A percentile compares a stretch with the other conserved stretches of the same genome.
Conservation (phyloP, 2,329 filamentous ascomycete genomes). For the Colletotrichum magnum region DNA sequence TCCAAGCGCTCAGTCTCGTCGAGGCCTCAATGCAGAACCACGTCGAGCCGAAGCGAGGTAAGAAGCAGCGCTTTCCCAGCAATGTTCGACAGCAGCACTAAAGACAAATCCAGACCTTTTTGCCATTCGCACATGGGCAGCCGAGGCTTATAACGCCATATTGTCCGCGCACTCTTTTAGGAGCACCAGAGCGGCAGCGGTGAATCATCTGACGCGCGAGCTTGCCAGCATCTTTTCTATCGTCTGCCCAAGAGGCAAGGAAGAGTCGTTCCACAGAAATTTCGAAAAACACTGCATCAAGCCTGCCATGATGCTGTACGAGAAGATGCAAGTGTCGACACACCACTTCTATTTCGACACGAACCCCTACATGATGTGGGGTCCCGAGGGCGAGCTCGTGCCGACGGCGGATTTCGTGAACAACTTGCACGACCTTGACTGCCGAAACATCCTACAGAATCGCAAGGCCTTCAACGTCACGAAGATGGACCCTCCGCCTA, state of each 20-base stretch:
- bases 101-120: conserved; percentile 49
- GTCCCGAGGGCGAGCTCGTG: conserved; percentile 43
- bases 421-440: conserved; percentile 50
- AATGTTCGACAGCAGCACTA: background rate
- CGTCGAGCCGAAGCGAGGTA: conserved; percentile 55
- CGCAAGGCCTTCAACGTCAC: conserved; percentile 52
- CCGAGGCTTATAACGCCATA: conserved; percentile 54
- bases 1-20: conserved; percentile 50
- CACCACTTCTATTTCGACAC: conserved; percentile 55
- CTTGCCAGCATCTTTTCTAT: conserved; percentile 47
- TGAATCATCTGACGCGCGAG: conserved; percentile 47
- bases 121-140: conserved; percentile 54
- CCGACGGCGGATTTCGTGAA: conserved; percentile 50
- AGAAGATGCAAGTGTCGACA: conserved; percentile 56
- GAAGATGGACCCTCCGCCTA: conserved; percentile 50
- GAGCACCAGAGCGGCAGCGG: conserved; percentile 43
- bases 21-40: conserved; percentile 52
- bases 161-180: conserved; percentile 49
- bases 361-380: conserved; percentile 49
- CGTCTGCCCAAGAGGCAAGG: conserved; percentile 47
- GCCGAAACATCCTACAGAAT: conserved; percentile 54
- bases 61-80: background rate
- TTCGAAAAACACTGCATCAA: conserved; percentile 49
- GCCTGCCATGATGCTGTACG: conserved; percentile 54
- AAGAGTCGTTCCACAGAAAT: conserved; percentile 43